Evolutionary conservation across 441 rosid genomes (phyloP).

Genomic region (Erodium trifolium): DNA sequence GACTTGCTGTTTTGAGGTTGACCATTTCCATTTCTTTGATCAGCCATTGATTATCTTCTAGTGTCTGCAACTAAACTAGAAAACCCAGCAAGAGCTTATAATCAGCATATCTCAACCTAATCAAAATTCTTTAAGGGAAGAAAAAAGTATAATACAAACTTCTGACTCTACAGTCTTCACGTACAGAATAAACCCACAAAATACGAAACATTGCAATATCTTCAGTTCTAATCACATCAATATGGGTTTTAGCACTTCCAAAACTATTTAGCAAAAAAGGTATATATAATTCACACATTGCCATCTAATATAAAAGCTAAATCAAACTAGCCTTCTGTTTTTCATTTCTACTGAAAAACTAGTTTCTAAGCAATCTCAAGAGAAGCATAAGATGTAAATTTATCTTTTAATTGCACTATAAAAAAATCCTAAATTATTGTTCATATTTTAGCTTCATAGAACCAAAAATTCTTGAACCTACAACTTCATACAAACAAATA

Average conservation of each 20-base stretch:
- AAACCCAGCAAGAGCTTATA: neutral
- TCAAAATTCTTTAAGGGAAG: neutral
- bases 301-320: neutral
- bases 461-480: neutral
- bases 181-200: neutral
- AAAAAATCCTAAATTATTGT: neutral
- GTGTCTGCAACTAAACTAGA: neutral
- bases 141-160: neutral
- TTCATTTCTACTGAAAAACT: neutral
- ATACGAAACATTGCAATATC: neutral
- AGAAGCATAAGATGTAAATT: no score
- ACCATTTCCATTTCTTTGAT: neutral
- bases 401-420: neutral
- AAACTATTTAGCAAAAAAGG: neutral
- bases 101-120: neutral
- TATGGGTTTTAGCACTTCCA: neutral
- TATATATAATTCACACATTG: neutral
- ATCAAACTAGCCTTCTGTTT: neutral
- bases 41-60: neutral
- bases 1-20: neutral
- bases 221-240: neutral
- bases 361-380: no score
- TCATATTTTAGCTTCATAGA: neutral
- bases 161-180: neutral
- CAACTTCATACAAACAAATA: neutral